Percentiles rank a stretch among this genome's conserved stretches.
phyloP scores from a whole-genome alignment of 75 land plant genomes.

The Pinus taeda region DNA sequence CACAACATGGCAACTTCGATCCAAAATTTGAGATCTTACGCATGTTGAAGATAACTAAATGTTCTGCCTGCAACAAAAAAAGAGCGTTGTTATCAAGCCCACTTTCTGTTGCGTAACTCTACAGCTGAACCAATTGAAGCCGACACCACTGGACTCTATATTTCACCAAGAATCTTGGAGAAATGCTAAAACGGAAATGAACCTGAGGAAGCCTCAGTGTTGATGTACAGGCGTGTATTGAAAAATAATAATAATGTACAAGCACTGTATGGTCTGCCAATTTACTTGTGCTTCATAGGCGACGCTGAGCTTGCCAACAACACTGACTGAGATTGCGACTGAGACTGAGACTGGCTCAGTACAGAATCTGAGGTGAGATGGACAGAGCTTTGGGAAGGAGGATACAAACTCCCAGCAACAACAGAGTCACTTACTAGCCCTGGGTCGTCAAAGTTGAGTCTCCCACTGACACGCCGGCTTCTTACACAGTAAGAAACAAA shows the following conservation, averaged over 20 bases:
- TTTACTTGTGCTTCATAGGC: conserved; percentile 10
- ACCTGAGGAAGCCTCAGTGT: not conserved
- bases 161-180: not conserved
- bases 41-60: not conserved
- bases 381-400: conserved; percentile 16
- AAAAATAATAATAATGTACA: conserved; percentile 6
- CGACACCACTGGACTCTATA: too few relatives aligned
- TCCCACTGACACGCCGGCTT: conserved; percentile 40
- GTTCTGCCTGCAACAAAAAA: not conserved
- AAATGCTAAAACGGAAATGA: not conserved
- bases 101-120: conserved; percentile 8
- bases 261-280: not conserved
- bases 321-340: conserved; percentile 4
- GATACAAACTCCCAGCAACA: conserved; percentile 35
- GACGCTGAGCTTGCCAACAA: not conserved
- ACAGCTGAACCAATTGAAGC: conserved; percentile 1
- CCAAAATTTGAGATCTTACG: not conserved
- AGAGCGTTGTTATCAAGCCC: not conserved
- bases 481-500: conserved; percentile 7
- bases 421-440: conserved; percentile 50
- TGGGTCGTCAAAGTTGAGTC: conserved; percentile 53
- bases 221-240: not conserved
- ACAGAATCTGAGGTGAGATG: conserved; percentile 11
- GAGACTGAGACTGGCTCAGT: conserved; percentile 2
- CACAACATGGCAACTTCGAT: not conserved